Evolutionary conservation across 305 asterid genomes (phyloP).

Genomic region (Fraxinus baroniana): DNA sequence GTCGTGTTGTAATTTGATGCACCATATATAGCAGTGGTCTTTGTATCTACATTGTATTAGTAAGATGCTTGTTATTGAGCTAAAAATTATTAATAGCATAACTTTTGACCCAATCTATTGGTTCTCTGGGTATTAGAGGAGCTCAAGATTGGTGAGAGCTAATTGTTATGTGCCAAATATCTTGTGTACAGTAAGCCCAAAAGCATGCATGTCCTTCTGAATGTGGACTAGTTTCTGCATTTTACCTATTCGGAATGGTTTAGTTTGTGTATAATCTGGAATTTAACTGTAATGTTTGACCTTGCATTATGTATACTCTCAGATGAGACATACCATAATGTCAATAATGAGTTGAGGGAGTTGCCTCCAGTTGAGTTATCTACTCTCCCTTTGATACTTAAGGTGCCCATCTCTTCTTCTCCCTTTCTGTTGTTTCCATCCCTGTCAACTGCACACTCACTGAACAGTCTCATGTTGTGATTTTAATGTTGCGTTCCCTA

Average conservation of each 20-base stretch:
- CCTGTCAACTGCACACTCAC: neutral
- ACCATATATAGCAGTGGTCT: neutral
- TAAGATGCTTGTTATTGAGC: neutral
- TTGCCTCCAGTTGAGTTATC: constrained; percentile 92
- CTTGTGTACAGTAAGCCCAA: neutral
- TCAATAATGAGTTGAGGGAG: constrained; percentile 78
- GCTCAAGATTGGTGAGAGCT: neutral
- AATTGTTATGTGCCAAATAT: neutral
- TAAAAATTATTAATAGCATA: neutral
- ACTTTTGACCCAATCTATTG: neutral
- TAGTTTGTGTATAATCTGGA: constrained; percentile 5
- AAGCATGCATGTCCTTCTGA: neutral
- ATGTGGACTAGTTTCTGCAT: neutral
- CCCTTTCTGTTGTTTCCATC: neutral
- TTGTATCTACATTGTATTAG: constrained; percentile 8
- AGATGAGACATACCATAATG: constrained; percentile 74
- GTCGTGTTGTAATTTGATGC: neutral
- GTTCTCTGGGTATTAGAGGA: neutral
- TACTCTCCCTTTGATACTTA: constrained; percentile 77
- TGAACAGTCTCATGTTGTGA: neutral
- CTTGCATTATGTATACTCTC: constrained; percentile 30
- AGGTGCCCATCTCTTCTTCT: constrained; percentile 45
- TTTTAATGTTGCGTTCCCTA: neutral
- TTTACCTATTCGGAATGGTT: neutral
- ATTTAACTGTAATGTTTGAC: constrained; percentile 25